phyloP scores from a whole-genome alignment of 805 yeast species.

The Metschnikowia reukaufii region DNA sequence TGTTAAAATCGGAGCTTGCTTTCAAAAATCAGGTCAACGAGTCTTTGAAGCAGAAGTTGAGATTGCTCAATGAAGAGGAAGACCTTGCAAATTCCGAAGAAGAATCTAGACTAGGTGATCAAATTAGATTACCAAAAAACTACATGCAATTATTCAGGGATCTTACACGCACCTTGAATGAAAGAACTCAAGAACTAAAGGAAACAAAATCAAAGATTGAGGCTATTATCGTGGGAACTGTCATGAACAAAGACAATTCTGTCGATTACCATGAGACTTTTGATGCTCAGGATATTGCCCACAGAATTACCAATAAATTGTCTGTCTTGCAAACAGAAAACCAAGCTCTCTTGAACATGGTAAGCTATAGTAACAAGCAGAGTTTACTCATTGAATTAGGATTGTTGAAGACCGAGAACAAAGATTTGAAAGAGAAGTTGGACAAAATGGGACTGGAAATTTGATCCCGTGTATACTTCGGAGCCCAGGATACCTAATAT shows the following conservation, averaged over 20 bases:
- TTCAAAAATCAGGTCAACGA: constrained; percentile 50
- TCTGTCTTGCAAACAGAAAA: constrained; percentile 66
- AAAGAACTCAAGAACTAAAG: constrained; percentile 48
- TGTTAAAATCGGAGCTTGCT: constrained; percentile 49
- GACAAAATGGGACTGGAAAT: constrained; percentile 9
- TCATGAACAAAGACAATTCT: constrained; percentile 23
- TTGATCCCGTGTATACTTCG: not conserved
- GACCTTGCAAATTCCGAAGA: constrained; percentile 6
- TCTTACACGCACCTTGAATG: constrained; percentile 47
- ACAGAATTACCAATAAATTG: constrained; percentile 64
- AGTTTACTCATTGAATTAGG: constrained; percentile 70
- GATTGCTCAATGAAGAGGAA: constrained; percentile 15
- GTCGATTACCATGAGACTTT: constrained; percentile 57
- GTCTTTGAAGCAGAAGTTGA: constrained; percentile 36
- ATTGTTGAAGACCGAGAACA: constrained; percentile 47
- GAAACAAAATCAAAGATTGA: constrained; percentile 67
- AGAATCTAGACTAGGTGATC: constrained; percentile 10
- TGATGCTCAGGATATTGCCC: constrained; percentile 75
- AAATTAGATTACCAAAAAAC: constrained; percentile 41
- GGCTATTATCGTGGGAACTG: constrained; percentile 43
- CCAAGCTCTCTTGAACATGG: constrained; percentile 64
- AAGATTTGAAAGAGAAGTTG: constrained; percentile 16
- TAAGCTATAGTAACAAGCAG: constrained; percentile 74
- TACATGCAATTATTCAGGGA: constrained; percentile 49
- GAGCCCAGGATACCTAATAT: not conserved